These are phyloP conservation scores for Penicillium frequentans DNA, from an alignment of 2,329 filamentous ascomycete species.

Conservation along the genomic window DNA sequence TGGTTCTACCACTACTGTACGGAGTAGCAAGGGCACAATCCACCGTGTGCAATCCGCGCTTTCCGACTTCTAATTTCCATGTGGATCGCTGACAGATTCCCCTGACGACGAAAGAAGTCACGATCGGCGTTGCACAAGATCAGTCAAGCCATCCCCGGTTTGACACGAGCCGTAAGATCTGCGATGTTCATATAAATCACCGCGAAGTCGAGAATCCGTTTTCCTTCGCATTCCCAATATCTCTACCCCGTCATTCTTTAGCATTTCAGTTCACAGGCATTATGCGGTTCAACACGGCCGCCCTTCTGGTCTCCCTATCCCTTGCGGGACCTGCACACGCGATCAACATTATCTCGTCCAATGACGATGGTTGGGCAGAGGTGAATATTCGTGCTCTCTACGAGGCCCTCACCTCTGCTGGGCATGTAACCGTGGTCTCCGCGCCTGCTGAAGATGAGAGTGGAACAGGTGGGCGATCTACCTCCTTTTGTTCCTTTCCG, in stretches of 20 bases:
- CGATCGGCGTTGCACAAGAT: neutral
- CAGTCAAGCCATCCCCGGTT: neutral
- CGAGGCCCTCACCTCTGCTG: slow-evolving; percentile 54
- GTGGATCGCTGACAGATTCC: neutral
- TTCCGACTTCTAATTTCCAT: neutral
- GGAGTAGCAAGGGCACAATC: neutral
- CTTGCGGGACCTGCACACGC: slow-evolving; percentile 24
- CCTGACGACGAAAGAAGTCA: neutral
- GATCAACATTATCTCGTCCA: slow-evolving; percentile 62
- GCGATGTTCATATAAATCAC: neutral
- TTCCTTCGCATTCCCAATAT: too few species aligned
- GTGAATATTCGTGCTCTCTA: slow-evolving; percentile 64
- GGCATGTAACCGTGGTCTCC: slow-evolving; percentile 64
- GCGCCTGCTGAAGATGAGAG: slow-evolving; percentile 67
- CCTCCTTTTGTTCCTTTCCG: neutral
- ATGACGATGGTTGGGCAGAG: slow-evolving; percentile 75
- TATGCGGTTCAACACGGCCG: slow-evolving; percentile 22
- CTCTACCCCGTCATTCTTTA: neutral
- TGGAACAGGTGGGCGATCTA: slow-evolving; percentile 47
- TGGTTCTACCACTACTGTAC: neutral
- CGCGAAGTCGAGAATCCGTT: neutral
- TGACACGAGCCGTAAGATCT: neutral
- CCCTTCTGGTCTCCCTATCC: slow-evolving; percentile 12
- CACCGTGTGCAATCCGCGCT: neutral
- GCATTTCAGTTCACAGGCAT: too few species aligned